Base-by-base conservation (phyloP, 257 asterid genomes). In the Solanum medicagineum region DNA sequence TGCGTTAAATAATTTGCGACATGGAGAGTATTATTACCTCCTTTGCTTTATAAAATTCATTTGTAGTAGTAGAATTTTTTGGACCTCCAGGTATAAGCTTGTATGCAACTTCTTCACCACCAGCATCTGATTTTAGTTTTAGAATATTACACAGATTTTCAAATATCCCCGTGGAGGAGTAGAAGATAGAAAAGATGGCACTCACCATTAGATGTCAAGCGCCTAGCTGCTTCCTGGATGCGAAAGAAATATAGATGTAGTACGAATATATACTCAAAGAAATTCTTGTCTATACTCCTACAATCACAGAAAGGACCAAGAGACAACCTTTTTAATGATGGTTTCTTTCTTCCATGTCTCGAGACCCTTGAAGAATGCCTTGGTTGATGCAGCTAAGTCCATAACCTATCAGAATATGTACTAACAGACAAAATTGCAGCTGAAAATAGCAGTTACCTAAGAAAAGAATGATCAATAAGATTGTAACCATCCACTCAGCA, bases 401-500 rank as follows among this genome's bases (percentile, higher is more conserved):
- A 79, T 54, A 74, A 42, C 32, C 82, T 56, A 56, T 86, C 16
- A 24, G 45, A 69, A 85, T 56, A 86, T 54, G 80, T 57, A 44
- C 83, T 36, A 53, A 53, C 8, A 81, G 62, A 71, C 10, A 85
- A 40, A 20, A 77, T 19, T 15, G 63, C n/a, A 59, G 45, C n/a
- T 47, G 55, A 60, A 54, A 36, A 81, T 22, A 22, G 79, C 13
- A n/a, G 80, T 85, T 90, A 92, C 93, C 92, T 86, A 91, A 85
- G 88, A 92, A 92, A 42, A 92, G 93, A 87, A 88, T 66, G 83
- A 92, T 90, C 29, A 92, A 90, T 89, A 91, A 87, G 36, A 89
- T 88, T 0, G 92, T 92, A 81, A 92, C 91, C 93, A 92, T 92
- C 95, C 95, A 92, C 59, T 92, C 95, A 6, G 94, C 92, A 71